These are phyloP conservation scores for Coffea humblotiana DNA, from an alignment of 305 asterid genomes.

Conservation along the genomic window DNA sequence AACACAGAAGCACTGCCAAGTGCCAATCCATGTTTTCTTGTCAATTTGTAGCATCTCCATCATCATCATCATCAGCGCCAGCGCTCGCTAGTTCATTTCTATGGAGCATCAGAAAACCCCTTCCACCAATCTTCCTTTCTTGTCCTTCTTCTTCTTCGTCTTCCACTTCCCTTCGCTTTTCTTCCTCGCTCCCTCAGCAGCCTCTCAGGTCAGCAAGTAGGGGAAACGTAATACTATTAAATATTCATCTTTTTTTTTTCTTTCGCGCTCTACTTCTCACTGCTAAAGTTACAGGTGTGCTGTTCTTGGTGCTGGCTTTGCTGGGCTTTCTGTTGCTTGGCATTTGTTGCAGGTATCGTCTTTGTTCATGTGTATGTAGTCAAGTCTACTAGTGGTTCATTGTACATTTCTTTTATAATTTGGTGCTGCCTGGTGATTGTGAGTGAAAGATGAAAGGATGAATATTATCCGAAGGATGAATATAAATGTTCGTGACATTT, in stretches of 20 bases:
- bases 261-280: not conserved
- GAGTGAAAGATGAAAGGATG: not conserved
- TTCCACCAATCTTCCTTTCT: conserved; percentile 10
- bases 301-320: conserved; percentile 98
- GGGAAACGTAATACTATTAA: no score
- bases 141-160: conserved; percentile 24
- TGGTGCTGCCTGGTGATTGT: no score
- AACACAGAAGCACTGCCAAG: not conserved
- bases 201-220: conserved; percentile 31
- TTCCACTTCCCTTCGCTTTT: conserved; percentile 12
- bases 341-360: conserved; percentile 72
- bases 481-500: not conserved
- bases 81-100: not conserved
- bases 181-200: conserved; percentile 25
- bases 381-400: no score
- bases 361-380: no score
- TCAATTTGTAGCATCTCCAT: conserved; percentile 8
- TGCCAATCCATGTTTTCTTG: not conserved
- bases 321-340: conserved; percentile 94
- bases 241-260: not conserved
- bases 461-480: no score
- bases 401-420: no score
- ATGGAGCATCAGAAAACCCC: not conserved
- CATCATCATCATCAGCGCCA: not conserved
- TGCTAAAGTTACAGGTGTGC: conserved; percentile 57